A percentile compares a stretch with the other conserved stretches of the same genome.
Evolutionary conservation across 2,329 filamentous ascomycete species (phyloP).

Genomic region (Colletotrichum sansevieriae): DNA sequence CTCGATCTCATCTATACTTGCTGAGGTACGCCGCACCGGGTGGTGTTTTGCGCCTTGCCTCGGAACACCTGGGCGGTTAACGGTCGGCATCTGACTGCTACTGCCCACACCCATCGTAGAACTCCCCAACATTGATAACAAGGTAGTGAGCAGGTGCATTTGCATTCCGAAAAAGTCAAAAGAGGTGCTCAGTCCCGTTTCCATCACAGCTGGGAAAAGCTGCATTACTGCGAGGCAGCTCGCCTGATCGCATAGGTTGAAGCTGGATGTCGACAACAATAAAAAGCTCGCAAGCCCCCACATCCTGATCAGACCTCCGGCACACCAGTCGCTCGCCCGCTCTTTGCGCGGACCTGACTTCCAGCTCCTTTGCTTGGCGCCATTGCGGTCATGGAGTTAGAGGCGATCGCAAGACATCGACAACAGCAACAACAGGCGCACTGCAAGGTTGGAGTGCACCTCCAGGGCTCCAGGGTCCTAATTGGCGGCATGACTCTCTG

Average conservation of each 20-base stretch:
- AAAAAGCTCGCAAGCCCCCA: constrained; percentile 1
- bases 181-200: no score
- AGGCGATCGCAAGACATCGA: neutral
- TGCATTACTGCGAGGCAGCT: neutral
- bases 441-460: constrained; percentile 1
- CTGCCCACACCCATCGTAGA: constrained; percentile 6
- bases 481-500: constrained; percentile 9
- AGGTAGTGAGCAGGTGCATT: neutral
- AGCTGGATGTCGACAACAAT: constrained; percentile 6
- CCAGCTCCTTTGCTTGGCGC: constrained; percentile 8
- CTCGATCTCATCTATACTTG: constrained; percentile 32
- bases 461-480: neutral
- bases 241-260: neutral
- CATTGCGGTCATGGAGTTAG: neutral
- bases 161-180: neutral
- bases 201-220: no score
- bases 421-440: constrained; percentile 5
- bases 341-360: neutral
- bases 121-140: neutral
- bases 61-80: constrained; percentile 27
- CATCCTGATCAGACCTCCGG: constrained; percentile 4
- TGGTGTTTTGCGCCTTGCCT: constrained; percentile 22
- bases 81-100: constrained; percentile 33
- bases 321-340: constrained; percentile 1
- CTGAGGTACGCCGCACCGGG: neutral